A percentile compares a stretch with the other conserved stretches of the same genome.
Evolutionary conservation across 305 asterid genomes (phyloP).

Genomic region (Rubia balearica): DNA sequence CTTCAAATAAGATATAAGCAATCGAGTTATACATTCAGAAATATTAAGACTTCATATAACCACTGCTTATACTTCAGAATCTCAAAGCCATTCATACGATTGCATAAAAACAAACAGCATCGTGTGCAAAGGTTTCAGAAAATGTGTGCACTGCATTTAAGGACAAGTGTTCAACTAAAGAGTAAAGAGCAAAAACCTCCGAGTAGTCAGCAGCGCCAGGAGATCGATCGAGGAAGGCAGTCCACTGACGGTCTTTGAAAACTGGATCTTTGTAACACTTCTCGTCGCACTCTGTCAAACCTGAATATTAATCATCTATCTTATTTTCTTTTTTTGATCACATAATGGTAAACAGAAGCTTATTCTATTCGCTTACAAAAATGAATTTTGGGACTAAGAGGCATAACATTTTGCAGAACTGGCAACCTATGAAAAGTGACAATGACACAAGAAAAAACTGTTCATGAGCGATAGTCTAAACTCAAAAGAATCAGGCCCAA

Average conservation of each 20-base stretch:
- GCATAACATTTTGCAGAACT: neutral
- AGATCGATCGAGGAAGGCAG: constrained; percentile 75
- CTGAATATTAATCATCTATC: constrained; percentile 23
- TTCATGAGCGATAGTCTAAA: neutral
- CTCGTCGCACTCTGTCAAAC: constrained; percentile 65
- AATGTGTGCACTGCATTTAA: neutral
- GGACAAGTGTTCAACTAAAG: neutral
- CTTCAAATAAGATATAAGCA: neutral
- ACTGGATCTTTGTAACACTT: constrained; percentile 83
- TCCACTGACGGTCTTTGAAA: constrained; percentile 73
- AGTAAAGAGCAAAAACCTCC: constrained; percentile 35
- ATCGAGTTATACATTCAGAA: neutral
- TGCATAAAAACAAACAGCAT: neutral
- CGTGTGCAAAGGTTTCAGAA: neutral
- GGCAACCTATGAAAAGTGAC: neutral
- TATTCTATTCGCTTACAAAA: neutral
- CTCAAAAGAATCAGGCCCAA: neutral
- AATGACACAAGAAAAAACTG: neutral
- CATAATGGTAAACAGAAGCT: neutral
- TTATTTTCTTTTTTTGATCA: constrained; percentile 10
- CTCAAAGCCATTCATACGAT: neutral
- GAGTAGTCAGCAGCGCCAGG: constrained; percentile 75
- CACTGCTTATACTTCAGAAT: constrained; percentile 1
- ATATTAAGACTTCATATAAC: neutral
- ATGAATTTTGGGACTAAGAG: neutral